phyloP scores from a whole-genome alignment of 2,329 filamentous ascomycete genomes.

The Talaromyces sp. region DNA sequence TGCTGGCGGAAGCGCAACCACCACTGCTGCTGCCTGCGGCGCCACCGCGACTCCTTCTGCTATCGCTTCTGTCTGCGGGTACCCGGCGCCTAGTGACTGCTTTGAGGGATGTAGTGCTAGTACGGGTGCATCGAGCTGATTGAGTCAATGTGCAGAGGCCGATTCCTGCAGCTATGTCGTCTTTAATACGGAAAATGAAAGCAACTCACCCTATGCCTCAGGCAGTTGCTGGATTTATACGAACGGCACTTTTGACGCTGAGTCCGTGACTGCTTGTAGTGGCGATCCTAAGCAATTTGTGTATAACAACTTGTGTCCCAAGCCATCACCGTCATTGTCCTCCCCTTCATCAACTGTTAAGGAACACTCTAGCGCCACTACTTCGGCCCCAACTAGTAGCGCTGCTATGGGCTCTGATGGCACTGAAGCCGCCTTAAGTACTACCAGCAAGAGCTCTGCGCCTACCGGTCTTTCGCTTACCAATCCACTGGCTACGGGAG shows the following conservation, averaged over 20 bases:
- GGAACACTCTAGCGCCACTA: slow-evolving; percentile 5
- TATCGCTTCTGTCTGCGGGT: slow-evolving; percentile 24
- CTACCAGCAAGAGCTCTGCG: slow-evolving; percentile 16
- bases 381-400: slow-evolving; percentile 4
- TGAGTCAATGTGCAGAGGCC: slow-evolving; percentile 19
- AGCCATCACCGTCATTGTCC: slow-evolving; percentile 16
- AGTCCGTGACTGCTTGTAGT: slow-evolving; percentile 16
- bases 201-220: slow-evolving; percentile 16
- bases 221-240: slow-evolving; percentile 28
- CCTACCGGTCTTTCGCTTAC: slow-evolving; percentile 13
- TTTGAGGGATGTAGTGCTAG: slow-evolving; percentile 9
- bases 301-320: slow-evolving; percentile 26
- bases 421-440: slow-evolving; percentile 5
- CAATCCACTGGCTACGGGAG: slow-evolving; percentile 14
- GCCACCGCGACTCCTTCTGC: slow-evolving; percentile 24
- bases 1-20: slow-evolving; percentile 14
- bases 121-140: slow-evolving; percentile 18
- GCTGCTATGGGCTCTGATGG: slow-evolving; percentile 2
- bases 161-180: slow-evolving; percentile 23
- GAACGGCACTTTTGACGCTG: slow-evolving; percentile 20
- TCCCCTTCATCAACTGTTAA: slow-evolving; percentile 11
- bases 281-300: slow-evolving; percentile 22
- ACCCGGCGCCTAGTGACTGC: slow-evolving; percentile 22
- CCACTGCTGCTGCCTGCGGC: slow-evolving; percentile 18
- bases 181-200: slow-evolving; percentile 17